Conservation (phyloP, 371 early-diverging fungal species). For the Mortierella sp. region DNA sequence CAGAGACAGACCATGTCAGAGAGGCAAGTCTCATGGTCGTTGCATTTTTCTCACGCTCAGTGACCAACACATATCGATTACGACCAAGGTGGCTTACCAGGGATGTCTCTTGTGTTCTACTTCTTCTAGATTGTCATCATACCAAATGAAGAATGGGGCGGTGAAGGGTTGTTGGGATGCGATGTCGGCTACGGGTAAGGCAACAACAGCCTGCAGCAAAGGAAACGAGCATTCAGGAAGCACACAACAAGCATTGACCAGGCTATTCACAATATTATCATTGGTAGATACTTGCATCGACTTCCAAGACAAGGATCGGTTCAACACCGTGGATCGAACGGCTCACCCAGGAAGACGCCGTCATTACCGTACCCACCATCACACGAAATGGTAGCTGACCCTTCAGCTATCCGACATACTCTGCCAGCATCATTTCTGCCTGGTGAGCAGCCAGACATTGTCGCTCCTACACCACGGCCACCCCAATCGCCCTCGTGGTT, state of each 20-base stretch:
- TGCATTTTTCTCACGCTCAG: not conserved
- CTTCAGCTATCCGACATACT: conserved; percentile 24
- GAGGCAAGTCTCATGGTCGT: conserved; percentile 58
- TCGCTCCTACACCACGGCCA: conserved; percentile 53
- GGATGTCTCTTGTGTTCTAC: not conserved
- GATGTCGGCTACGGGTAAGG: conserved; percentile 76
- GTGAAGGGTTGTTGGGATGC: conserved; percentile 76
- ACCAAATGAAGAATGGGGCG: conserved; percentile 81
- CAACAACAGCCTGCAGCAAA: conserved; percentile 6
- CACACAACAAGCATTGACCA: not conserved
- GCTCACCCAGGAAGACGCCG: conserved; percentile 29
- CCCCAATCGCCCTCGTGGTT: conserved; percentile 50
- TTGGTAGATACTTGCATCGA: conserved; percentile 48
- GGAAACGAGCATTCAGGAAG: no score
- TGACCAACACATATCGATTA: not conserved
- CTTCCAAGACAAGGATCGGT: conserved; percentile 42
- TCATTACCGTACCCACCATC: conserved; percentile 46
- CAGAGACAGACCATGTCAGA: conserved; percentile 75
- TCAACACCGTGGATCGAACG: conserved; percentile 22
- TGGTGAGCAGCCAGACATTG: conserved; percentile 38
- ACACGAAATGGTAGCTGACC: conserved; percentile 31
- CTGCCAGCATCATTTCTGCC: conserved; percentile 45
- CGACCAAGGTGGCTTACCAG: not conserved
- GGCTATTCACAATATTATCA: not conserved
- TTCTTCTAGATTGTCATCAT: conserved; percentile 69